Conservation (phyloP, 2,329 filamentous ascomycete species). For the Thermoascus crustaceus region DNA sequence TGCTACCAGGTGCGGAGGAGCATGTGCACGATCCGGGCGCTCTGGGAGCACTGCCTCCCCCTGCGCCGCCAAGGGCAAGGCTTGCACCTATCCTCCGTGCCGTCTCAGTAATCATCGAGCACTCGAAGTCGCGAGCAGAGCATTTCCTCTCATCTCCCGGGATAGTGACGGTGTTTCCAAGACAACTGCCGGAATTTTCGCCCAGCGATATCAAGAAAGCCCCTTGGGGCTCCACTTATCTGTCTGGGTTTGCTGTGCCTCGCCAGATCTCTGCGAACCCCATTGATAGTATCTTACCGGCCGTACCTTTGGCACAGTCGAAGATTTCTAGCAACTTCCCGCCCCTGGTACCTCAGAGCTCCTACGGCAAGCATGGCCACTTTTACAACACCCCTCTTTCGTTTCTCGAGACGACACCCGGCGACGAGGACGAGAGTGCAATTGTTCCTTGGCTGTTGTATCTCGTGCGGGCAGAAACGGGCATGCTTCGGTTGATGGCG, state of each 20-base stretch:
- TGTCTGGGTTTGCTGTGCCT: conserved; percentile 43
- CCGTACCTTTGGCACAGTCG: conserved; percentile 28
- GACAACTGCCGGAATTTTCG: conserved; percentile 44
- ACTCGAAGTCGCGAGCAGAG: conserved; percentile 70
- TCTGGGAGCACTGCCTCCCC: conserved; percentile 50
- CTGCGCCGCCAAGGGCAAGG: conserved; percentile 51
- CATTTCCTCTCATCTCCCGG: conserved; percentile 61
- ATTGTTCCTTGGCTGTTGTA: conserved; percentile 66
- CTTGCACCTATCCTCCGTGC: conserved; percentile 68
- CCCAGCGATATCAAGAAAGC: conserved; percentile 42
- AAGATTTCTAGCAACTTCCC: conserved; percentile 43
- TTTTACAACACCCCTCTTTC: conserved; percentile 29
- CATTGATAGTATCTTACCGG: conserved; percentile 59
- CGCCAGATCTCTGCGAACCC: conserved; percentile 44
- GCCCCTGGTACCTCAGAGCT: conserved; percentile 40
- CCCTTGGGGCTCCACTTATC: conserved; percentile 47
- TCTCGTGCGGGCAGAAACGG: conserved; percentile 50
- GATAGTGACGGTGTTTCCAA: conserved; percentile 61
- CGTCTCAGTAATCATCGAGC: conserved; percentile 64
- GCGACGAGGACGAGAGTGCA: conserved; percentile 59
- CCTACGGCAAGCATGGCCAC: conserved; percentile 27
- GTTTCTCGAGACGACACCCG: conserved; percentile 30
- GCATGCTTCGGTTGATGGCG: conserved; percentile 58
- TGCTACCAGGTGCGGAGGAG: conserved; percentile 57
- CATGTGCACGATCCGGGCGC: conserved; percentile 48